Evolutionary conservation across 73 alveolate species (phyloP).

Genomic region (Tetrahymena elliotti): DNA sequence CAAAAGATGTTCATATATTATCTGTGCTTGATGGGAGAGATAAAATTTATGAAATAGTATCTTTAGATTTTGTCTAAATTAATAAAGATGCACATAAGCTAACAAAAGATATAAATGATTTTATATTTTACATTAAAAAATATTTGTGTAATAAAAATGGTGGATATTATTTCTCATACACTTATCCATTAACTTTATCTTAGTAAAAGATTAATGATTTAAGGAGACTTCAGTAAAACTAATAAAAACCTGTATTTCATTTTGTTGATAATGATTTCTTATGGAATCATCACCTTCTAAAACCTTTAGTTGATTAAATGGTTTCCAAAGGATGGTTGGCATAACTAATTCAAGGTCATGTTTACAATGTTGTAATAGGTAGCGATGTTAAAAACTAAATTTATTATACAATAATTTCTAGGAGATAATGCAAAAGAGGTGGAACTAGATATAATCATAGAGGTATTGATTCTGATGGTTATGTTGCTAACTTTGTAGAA

Average conservation of each 20-base stretch:
- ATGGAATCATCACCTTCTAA: slow-evolving; percentile 23
- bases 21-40: neutral
- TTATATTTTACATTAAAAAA: neutral
- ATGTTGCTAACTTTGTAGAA: slow-evolving; percentile 93
- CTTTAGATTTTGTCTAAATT: neutral
- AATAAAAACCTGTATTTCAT: neutral
- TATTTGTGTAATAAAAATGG: neutral
- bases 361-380: slow-evolving; percentile 17
- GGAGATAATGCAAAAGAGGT: slow-evolving; percentile 81
- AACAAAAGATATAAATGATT: neutral
- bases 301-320: slow-evolving; percentile 1
- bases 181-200: neutral
- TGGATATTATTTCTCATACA: neutral
- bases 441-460: slow-evolving; percentile 96
- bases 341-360: slow-evolving; percentile 65
- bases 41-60: neutral
- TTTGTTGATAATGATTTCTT: slow-evolving; percentile 3
- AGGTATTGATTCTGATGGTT: slow-evolving; percentile 97
- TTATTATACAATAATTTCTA: slow-evolving; percentile 22
- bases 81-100: neutral
- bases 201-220: neutral
- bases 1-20: neutral
- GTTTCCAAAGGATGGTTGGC: slow-evolving; percentile 45
- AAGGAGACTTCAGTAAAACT: neutral
- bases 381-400: slow-evolving; percentile 11